Base-by-base conservation (phyloP, 1,139 yeast genomes). In the Kurtzmaniella natalensis region DNA sequence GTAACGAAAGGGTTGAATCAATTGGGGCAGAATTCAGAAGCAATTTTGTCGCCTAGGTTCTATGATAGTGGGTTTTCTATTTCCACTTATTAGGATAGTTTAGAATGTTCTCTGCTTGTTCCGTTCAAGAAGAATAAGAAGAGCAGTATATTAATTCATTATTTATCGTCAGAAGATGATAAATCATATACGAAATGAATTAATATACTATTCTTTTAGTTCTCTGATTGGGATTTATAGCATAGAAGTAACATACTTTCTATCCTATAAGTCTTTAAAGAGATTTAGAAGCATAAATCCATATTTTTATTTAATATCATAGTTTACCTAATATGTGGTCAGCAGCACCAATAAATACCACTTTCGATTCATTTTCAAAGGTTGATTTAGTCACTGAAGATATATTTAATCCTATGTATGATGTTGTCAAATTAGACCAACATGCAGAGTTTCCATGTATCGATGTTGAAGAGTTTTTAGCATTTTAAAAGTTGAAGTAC, bases 21-120 rank as follows among this genome's bases (percentile, higher is more conserved):
- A 35, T 53, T 64, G 70, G 72, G 63, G 72, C 72, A 67, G 66
- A 66, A 64, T 68, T 65, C 73, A 59, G 74, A 64, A 67, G 73
- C 55, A 58, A 65, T 66, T 68, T 69, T 67, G 69, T 55, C 47
- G 37, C 49, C 52, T 31, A 44, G 41, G 35, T 36, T 41, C 33
- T 42, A 34, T 25, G 32, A 34, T 30, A 28, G 28, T 26, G 34
- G 22, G 30, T 19, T 36, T 29, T 31, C 34, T 10, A 29, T 38
- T 16, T 29, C 28, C 18, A 29, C 30, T 28, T 32, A 25, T 26
- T 24, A 25, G 22, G 15, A 27, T 11, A 23, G 11, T 14, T 23
- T 10, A 16, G 21, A 23, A 20, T 35, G 64, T 56, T 55, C 66
- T 61, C 67, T 61, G 67, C 66, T 60, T 59, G 62, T 59, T 45